Evolutionary conservation across 1,284 basidiomycete species (phyloP), one percentile per base, ranked within the genome.

Genomic region (Pascua sp.): DNA sequence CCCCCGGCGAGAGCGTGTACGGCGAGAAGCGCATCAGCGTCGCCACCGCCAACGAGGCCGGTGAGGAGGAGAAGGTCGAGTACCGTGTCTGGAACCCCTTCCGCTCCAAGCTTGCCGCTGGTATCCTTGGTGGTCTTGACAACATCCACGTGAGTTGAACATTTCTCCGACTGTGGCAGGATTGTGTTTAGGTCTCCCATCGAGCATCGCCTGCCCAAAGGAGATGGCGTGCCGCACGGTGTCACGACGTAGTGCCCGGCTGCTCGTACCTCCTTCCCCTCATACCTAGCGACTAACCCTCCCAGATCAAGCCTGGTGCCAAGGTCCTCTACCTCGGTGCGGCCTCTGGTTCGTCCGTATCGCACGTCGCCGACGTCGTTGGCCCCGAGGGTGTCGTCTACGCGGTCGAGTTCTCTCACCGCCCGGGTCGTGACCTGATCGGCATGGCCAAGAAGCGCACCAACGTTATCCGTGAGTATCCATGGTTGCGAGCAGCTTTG

Each of bases 21-120:
- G 96, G 95, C 66, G 95, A 99, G 80, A 99, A 99, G 83, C 83
- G 91, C 80, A 90, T 94, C 79, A 84, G 86, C 49, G 83, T 95
- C 67, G 88, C 91, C 10, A 85, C 85, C 5, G 85, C 83, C 49
- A 77, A 76, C 63, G 68, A 68, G 83, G 85, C 57, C 88, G 78
- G 67, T 59, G 77, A 79, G 55, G 89, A 86, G 55, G 88, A 86
- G 59, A 99, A 99, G 82, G 83, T 87, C 68, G 95, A 99, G 79
- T 98, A 98, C 80, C 85, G 95, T 61, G 96, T 98, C 40, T 99
- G 95, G 95, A 99, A 99, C 81, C 96, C 95, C 57, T 98, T 98
- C 87, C 85, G 96, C 67, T 88, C 85, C 75, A 99, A 98, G 83
- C 80, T 98, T 67, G 96, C 95, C 40, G 95, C 95, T 43, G 96